phyloP scores from a whole-genome alignment of 23 red algal species.

The Gracilaria vermiculophylla region DNA sequence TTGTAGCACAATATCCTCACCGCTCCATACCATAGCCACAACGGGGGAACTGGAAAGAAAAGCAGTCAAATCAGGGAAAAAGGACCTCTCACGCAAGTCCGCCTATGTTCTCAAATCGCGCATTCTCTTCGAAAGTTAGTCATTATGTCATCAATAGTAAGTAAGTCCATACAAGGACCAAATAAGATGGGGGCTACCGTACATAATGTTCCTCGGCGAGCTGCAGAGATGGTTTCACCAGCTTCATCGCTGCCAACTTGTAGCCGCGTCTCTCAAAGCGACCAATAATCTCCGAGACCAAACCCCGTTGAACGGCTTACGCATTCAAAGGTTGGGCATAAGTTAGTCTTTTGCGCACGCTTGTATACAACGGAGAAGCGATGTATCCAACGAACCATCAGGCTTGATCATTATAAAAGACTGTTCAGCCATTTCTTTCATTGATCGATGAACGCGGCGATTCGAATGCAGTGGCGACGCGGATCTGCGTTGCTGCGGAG shows the following conservation, averaged over 20 bases:
- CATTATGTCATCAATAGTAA: background rate
- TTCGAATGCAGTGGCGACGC: background rate
- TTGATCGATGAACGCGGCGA: background rate
- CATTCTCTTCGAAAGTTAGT: background rate
- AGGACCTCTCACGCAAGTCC: slow-evolving; percentile 70
- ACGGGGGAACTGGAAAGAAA: slow-evolving; percentile 89
- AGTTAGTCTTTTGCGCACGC: background rate
- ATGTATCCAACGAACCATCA: slow-evolving; percentile 36
- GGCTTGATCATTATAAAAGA: slow-evolving; percentile 75
- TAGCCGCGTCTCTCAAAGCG: slow-evolving; percentile 91
- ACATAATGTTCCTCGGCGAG: slow-evolving; percentile 85
- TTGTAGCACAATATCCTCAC: slow-evolving; percentile 84
- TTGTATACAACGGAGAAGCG: background rate
- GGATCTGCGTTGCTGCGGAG: too few species aligned
- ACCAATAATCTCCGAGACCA: slow-evolving; percentile 80
- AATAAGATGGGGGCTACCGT: background rate
- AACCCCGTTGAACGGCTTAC: slow-evolving; percentile 70
- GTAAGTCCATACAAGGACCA: background rate
- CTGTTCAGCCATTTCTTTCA: slow-evolving; percentile 23
- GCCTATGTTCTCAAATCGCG: background rate
- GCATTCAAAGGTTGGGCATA: background rate
- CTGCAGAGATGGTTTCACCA: slow-evolving; percentile 67
- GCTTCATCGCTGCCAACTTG: slow-evolving; percentile 78
- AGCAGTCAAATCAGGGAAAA: slow-evolving; percentile 77
- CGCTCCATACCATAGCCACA: slow-evolving; percentile 92